phyloP scores from a whole-genome alignment of 305 asterid species.

The Rubia tinctorum region DNA sequence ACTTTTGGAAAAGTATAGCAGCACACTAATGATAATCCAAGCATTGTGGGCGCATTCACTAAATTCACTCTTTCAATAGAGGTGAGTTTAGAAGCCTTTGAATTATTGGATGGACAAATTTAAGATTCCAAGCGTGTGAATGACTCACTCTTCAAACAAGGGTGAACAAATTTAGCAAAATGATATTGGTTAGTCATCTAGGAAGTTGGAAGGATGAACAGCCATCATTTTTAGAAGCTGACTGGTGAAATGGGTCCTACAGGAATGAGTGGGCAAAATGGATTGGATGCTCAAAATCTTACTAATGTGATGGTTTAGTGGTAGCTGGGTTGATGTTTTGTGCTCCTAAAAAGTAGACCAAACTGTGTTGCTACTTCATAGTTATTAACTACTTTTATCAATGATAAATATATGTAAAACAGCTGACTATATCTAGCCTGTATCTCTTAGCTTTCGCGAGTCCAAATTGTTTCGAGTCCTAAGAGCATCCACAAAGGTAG shows the following conservation, averaged over 20 bases:
- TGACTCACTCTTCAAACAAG: neutral
- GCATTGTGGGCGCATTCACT: neutral
- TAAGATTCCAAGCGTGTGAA: neutral
- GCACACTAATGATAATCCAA: neutral
- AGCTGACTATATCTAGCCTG: no score
- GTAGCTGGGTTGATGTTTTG: no score
- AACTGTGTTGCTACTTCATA: no score
- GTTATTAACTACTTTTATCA: no score
- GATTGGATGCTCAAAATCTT: neutral
- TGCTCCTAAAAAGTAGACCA: no score
- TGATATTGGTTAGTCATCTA: neutral
- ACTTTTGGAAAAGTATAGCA: neutral
- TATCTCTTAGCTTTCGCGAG: neutral
- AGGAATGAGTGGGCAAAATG: neutral
- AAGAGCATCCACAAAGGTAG: no score
- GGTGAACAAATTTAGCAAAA: neutral
- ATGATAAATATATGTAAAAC: no score
- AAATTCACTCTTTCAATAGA: neutral
- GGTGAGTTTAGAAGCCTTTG: neutral
- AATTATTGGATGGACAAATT: neutral
- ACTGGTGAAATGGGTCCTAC: neutral
- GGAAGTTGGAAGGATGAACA: neutral
- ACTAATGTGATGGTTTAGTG: neutral
- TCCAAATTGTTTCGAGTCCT: neutral
- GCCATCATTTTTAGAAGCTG: neutral